Percentiles rank a stretch among this genome's conserved stretches.
phyloP scores from a whole-genome alignment of 1,284 basidiomycete genomes.

The Ceratobasidium sp. region DNA sequence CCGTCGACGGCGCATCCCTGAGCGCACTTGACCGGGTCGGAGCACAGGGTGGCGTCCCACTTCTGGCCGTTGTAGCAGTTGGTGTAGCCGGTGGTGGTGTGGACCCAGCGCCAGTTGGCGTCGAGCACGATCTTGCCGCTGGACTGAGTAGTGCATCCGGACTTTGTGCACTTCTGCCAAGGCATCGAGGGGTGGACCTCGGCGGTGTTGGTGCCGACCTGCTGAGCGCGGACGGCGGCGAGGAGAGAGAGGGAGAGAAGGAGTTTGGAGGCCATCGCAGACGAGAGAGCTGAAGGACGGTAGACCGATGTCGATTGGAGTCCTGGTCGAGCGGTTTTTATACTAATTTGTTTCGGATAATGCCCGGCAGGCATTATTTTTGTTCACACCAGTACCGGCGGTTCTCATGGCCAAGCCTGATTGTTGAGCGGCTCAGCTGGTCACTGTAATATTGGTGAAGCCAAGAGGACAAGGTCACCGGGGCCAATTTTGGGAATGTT shows the following conservation, averaged over 20 bases:
- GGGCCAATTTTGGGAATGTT: too few species aligned
- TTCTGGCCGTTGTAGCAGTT: constrained; percentile 68
- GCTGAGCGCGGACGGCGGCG: constrained; percentile 40
- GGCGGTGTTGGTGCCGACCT: constrained; percentile 40
- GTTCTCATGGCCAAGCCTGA: too few species aligned
- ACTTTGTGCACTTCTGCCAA: constrained; percentile 48
- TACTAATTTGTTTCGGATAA: too few species aligned
- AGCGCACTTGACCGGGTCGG: constrained; percentile 63
- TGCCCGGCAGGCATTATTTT: too few species aligned
- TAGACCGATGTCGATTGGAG: too few species aligned
- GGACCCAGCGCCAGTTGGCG: too few species aligned
- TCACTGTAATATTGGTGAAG: too few species aligned
- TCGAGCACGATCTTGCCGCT: constrained; percentile 47
- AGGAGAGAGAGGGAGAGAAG: constrained; percentile 37
- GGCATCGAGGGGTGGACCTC: constrained; percentile 46
- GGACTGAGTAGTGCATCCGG: constrained; percentile 44
- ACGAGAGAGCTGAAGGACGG: neutral
- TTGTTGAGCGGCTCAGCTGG: too few species aligned
- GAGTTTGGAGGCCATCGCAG: constrained; percentile 17
- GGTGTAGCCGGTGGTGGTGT: constrained; percentile 53
- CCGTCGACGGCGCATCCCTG: constrained; percentile 70
- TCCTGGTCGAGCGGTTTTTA: too few species aligned
- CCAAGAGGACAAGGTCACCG: too few species aligned
- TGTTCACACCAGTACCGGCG: too few species aligned
- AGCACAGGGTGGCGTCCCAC: constrained; percentile 59